Evolutionary conservation across 2,329 filamentous ascomycete genomes (phyloP).

Genomic region (Ophiocordyceps unilateralis): DNA sequence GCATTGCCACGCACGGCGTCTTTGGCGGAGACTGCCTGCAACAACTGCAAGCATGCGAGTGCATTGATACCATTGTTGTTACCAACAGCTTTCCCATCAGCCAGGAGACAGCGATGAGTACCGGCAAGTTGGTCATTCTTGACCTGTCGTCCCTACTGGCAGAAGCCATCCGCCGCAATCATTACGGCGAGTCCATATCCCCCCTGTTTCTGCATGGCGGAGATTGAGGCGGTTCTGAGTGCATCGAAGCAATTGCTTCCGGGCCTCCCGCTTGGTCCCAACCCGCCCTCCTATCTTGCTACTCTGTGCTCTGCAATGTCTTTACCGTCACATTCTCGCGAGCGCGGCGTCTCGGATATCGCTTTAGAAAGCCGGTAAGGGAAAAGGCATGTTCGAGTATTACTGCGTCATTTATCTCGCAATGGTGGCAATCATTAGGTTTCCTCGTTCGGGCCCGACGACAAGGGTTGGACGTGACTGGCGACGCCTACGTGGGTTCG

Average conservation of each 20-base stretch:
- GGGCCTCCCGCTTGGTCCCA: not conserved
- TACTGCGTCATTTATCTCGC: not conserved
- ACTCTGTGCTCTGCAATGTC: conserved; percentile 1
- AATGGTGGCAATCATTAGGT: not conserved
- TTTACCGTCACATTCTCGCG: not conserved
- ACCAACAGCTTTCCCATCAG: conserved; percentile 95
- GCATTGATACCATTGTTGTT: conserved; percentile 85
- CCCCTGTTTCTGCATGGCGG: conserved; percentile 50
- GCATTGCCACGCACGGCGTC: conserved; percentile 90
- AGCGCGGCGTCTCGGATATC: conserved; percentile 3
- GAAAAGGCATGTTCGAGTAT: not conserved
- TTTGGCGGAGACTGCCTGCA: conserved; percentile 82
- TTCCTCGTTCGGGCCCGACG: no score
- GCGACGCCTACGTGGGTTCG: not conserved
- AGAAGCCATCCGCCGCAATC: conserved; percentile 88
- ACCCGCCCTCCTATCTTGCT: not conserved
- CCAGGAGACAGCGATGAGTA: conserved; percentile 49
- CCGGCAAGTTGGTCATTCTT: conserved; percentile 73
- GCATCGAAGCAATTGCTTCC: not conserved
- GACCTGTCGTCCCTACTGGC: conserved; percentile 77
- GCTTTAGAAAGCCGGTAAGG: not conserved
- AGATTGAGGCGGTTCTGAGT: conserved; percentile 22
- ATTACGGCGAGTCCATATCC: conserved; percentile 78
- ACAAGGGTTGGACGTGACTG: not conserved
- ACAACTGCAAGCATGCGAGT: conserved; percentile 80